Base-by-base conservation (phyloP, 768 basidiomycete genomes). In the Roridomyces roridus region DNA sequence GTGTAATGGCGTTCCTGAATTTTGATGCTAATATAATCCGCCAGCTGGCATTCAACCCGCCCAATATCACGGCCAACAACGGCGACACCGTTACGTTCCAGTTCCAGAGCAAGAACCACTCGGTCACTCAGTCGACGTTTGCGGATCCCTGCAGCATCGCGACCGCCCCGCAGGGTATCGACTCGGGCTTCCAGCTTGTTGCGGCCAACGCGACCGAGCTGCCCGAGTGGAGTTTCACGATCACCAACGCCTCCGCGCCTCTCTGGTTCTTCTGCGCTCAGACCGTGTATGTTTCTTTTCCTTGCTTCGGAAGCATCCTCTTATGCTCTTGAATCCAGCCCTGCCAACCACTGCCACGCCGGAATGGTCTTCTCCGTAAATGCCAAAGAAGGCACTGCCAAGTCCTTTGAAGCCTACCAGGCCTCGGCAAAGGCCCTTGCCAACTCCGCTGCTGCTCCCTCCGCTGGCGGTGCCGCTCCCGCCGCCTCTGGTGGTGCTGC, bases 311-410 rank as follows among this genome's bases (percentile, higher is more conserved):
- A 18, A 35, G 47, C 8, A 31, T 45, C 5, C 17, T 5, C 40
- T 9, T 25, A 9, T 11, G 24, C 11, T 37, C 35, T 52, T 3
- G 44, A 46, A n/a, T 55, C 55, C 15, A 46, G 2, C 37, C 21
- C 53, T 21, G 45, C 37, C 53, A 80, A 73, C 55, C 83, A 85
- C 67, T 88, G 85, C 67, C 55, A 71, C 28, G 24, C 43, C 6
- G 85, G 85, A 61, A 85, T 86, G 85, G 85, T 87, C 43, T 86
- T 87, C 69, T 80, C 84, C 21, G 69, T 86, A 26, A 85, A 86
- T 67, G 56, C 78, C 81, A 12, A 78, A 76, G 24, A 21, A 9
- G 28, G 25, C 35, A 20, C 39, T 6, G 66, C 70, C 20, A 83
- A 81, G 73, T 76, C 69, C 45, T 84, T 81, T 58, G 74, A 65